Conservation (phyloP, 352 stramenopile species). For the Pythium folliculosum region DNA sequence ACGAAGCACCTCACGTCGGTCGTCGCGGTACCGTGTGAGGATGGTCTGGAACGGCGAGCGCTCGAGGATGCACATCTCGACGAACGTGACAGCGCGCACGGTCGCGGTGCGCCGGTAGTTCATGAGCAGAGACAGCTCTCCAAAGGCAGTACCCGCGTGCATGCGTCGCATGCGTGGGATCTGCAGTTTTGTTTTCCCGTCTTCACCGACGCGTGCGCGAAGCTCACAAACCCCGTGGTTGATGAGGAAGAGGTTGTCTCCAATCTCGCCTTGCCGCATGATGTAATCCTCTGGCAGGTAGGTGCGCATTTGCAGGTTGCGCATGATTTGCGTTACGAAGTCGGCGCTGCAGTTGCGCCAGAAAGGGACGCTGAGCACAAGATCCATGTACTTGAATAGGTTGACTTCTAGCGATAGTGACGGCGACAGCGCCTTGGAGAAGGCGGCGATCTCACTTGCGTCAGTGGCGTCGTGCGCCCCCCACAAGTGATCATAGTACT, state of each 20-base stretch:
- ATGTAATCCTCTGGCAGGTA: constrained; percentile 47
- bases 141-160: constrained; percentile 33
- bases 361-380: constrained; percentile 34
- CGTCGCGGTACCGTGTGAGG: constrained; percentile 28
- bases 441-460: constrained; percentile 20
- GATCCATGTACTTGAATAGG: constrained; percentile 39
- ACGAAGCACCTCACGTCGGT: constrained; percentile 23
- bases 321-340: constrained; percentile 40
- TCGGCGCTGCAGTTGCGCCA: constrained; percentile 34
- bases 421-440: constrained; percentile 31
- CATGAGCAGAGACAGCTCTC: constrained; percentile 42
- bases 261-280: constrained; percentile 39
- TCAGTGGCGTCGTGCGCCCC: constrained; percentile 35
- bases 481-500: constrained; percentile 47
- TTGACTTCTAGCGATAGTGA: constrained; percentile 38
- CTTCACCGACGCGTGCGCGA: not conserved
- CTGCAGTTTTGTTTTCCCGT: not conserved
- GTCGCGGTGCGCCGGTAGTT: constrained; percentile 34
- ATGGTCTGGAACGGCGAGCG: constrained; percentile 24
- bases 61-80: constrained; percentile 30
- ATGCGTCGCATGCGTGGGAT: constrained; percentile 29
- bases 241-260: constrained; percentile 40
- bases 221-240: constrained; percentile 36
- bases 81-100: constrained; percentile 29
- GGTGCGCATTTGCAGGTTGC: constrained; percentile 24